A percentile compares a stretch with the other conserved stretches of the same genome.
These are phyloP conservation scores for Sporothrix mexicana DNA, from an alignment of 2,329 filamentous ascomycete species.

Conservation along the genomic window DNA sequence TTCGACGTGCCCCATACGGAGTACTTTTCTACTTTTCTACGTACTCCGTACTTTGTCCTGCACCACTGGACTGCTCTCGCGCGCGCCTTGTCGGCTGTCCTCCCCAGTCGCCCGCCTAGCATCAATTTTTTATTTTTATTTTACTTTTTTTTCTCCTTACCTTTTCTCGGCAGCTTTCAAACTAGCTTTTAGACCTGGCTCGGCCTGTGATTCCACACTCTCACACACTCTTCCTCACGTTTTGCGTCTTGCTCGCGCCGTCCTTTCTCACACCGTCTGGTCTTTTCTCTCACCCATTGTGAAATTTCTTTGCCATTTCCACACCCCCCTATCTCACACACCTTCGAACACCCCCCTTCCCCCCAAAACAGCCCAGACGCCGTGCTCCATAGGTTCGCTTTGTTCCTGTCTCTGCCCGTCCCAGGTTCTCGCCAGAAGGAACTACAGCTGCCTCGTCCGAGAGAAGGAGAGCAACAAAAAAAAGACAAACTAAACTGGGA, in stretches of 20 bases:
- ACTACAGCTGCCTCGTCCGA: background rate
- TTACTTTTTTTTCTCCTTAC: background rate
- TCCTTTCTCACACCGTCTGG: conserved; percentile 1
- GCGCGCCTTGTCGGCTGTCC: conserved; percentile 2
- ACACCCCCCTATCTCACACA: conserved; percentile 16
- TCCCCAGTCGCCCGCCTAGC: conserved; percentile 1
- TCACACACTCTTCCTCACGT: conserved; percentile 5
- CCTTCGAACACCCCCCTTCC: background rate
- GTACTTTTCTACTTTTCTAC: too few relatives aligned
- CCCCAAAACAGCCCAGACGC: background rate
- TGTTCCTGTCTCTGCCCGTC: conserved; percentile 24
- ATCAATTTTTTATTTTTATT: background rate
- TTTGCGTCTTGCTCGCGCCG: background rate
- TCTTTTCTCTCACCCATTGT: conserved; percentile 13
- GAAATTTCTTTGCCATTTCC: background rate
- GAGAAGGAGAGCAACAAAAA: background rate
- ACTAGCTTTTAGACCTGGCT: background rate
- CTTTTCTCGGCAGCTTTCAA: background rate
- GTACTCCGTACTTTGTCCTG: conserved; percentile 4
- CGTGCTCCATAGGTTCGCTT: conserved; percentile 12
- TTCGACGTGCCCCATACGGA: background rate
- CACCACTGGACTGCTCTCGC: conserved; percentile 1
- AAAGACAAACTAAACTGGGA: background rate
- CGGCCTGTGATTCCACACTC: conserved; percentile 21
- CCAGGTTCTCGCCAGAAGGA: conserved; percentile 22